A percentile compares a stretch with the other conserved stretches of the same genome.
These are phyloP conservation scores for Nicotiana tabacum DNA, from an alignment of 257 asterid species.

Conservation along the genomic window DNA sequence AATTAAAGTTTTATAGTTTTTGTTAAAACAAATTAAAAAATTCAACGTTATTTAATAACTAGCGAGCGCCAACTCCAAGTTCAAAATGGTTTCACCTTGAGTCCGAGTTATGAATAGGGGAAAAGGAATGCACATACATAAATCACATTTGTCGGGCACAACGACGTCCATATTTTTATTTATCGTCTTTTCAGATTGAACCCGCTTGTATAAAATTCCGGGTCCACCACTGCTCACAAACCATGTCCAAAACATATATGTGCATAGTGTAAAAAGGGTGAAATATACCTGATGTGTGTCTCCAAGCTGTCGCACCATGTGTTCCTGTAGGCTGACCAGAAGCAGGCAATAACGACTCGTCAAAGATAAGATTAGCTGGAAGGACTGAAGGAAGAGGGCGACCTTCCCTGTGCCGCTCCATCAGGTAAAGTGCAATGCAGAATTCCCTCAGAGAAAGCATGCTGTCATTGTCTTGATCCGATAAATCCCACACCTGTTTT, in stretches of 20 bases:
- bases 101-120: no score
- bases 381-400: constrained; percentile 66
- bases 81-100: no score
- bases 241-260: not conserved
- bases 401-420: constrained; percentile 95
- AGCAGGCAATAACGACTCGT: constrained; percentile 44
- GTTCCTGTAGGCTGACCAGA: constrained; percentile 48
- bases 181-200: no score
- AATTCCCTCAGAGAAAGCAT: constrained; percentile 93
- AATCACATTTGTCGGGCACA: no score
- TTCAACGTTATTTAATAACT: no score
- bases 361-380: constrained; percentile 66
- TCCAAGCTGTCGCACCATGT: constrained; percentile 54
- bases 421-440: constrained; percentile 86
- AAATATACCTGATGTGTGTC: constrained; percentile 59
- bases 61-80: no score
- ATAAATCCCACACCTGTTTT: constrained; percentile 96
- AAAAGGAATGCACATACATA: no score
- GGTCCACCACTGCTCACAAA: not conserved
- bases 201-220: no score
- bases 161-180: no score
- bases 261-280: constrained; percentile 1
- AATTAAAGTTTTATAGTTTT: no score
- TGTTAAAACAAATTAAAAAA: no score
- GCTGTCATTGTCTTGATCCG: constrained; percentile 96